Base-by-base conservation (phyloP, 2,329 filamentous ascomycete genomes). In the Fusarium protoensiforme region DNA sequence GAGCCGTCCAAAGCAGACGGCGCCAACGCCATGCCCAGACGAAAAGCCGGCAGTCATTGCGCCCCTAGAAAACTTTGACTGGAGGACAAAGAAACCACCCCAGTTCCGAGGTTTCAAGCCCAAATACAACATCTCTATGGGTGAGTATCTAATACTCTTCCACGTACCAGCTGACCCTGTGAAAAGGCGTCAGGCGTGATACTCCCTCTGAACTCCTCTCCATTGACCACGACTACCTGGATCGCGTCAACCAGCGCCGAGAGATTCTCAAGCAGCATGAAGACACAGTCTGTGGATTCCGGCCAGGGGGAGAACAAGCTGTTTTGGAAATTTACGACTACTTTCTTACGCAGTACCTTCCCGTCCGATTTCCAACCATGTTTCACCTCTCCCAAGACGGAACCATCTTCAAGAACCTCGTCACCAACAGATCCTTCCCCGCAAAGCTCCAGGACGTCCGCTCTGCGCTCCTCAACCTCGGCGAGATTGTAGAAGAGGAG, bases 141-240 rank as follows among this genome's bases (percentile, higher is more conserved):
- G 71, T 74, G 60, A 14, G 27, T 27, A 1, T 5, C 29, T 7
- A 35, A 5, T 13, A 6, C 8, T 13, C 1, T 0, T 7, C 7
- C 2, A 2, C 3, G 24, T 16, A 3, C 54, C 11, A 7, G 2
- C 58, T 51, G 13, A 65, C 24, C 61, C 1, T 24, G 5, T 20
- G 20, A 8, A n/a, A 14, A 88, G 87, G 82, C 4, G 77, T 89
- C 4, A 83, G 83, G 27, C 80, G 81, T 14, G 80, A 84, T 29
- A 75, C 80, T 0, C 84, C 86, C 0, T 87, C 87, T 0, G 84
- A 89, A 14, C 83, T 90, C 16, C 87, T 90, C 69, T 81, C 84
- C 14, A 83, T 90, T 20, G 88, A 90, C 73, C 79, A 77, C 39
- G 84, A 87, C 66, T 90, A 90, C 75, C 78, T 83, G 8, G 75